Evolutionary conservation across 2,329 filamentous ascomycete species (phyloP).

Genomic region (Cladosporium halotolerans): DNA sequence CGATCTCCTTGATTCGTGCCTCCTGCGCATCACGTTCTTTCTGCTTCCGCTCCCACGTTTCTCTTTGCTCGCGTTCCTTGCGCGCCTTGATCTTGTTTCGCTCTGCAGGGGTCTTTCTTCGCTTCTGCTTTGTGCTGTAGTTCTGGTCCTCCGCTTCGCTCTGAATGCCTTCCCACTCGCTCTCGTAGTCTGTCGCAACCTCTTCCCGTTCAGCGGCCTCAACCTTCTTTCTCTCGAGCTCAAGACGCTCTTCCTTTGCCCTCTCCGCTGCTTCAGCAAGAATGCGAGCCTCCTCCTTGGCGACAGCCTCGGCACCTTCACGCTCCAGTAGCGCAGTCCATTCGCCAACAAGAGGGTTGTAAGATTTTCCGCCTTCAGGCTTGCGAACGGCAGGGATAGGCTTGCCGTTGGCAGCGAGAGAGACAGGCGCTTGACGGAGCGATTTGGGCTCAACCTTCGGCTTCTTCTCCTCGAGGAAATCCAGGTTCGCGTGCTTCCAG

Average conservation of each 20-base stretch:
- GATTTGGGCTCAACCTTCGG: conserved; percentile 67
- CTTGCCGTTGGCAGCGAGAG: conserved; percentile 77
- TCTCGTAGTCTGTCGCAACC: conserved; percentile 57
- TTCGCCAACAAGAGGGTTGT: conserved; percentile 83
- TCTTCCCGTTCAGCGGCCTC: conserved; percentile 68
- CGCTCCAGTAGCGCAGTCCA: conserved; percentile 70
- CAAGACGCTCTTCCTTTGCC: conserved; percentile 61
- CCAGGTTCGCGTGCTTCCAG: conserved; percentile 49
- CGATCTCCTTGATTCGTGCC: conserved; percentile 64
- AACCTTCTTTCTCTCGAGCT: conserved; percentile 68
- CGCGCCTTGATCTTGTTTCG: conserved; percentile 81
- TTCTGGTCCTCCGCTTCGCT: conserved; percentile 51
- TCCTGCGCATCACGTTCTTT: conserved; percentile 68
- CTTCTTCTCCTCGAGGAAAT: conserved; percentile 58
- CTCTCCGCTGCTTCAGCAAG: conserved; percentile 61
- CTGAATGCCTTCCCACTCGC: conserved; percentile 70
- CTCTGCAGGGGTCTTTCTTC: conserved; percentile 79
- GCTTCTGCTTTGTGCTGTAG: conserved; percentile 58
- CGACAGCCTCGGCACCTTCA: conserved; percentile 73
- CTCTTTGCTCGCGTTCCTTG: conserved; percentile 76
- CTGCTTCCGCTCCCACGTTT: conserved; percentile 68
- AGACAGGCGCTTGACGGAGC: conserved; percentile 68
- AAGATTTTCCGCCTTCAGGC: conserved; percentile 78
- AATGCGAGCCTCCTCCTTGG: conserved; percentile 69
- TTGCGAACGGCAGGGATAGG: conserved; percentile 68